Evolutionary conservation across 768 basidiomycete genomes (phyloP).

Genomic region (Hypholoma sublateritium): DNA sequence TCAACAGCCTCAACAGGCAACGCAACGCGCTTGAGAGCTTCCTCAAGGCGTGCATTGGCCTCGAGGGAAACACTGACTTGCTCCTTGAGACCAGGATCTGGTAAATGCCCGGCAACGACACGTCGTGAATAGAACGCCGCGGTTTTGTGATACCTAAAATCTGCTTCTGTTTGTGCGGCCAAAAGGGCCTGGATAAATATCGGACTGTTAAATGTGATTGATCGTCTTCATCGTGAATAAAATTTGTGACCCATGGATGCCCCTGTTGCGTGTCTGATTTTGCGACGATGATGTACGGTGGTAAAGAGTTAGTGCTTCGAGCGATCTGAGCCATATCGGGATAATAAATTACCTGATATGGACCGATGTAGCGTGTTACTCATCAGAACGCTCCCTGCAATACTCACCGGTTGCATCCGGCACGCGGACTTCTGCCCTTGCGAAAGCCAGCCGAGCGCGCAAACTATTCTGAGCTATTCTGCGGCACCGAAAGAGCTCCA

Average conservation of each 20-base stretch:
- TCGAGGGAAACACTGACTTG: slow-evolving; percentile 82
- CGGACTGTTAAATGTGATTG: not conserved
- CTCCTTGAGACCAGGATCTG: slow-evolving; percentile 87
- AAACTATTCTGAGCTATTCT: too few species aligned
- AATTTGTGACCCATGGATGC: too few species aligned
- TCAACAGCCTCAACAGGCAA: slow-evolving; percentile 95
- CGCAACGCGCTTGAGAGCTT: slow-evolving; percentile 91
- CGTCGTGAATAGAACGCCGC: not conserved
- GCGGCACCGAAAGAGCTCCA: too few species aligned
- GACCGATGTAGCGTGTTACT: too few species aligned
- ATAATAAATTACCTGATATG: too few species aligned
- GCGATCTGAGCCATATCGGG: too few species aligned
- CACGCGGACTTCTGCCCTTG: too few species aligned
- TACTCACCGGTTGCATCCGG: too few species aligned
- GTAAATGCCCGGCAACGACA: slow-evolving; percentile 43
- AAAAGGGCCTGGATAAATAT: slow-evolving; percentile 4
- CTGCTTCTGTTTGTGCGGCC: not conserved
- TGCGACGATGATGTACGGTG: not conserved
- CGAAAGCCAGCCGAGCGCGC: too few species aligned
- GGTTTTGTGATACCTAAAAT: too few species aligned
- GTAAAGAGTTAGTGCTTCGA: too few species aligned
- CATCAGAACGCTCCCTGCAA: too few species aligned
- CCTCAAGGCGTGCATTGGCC: slow-evolving; percentile 91
- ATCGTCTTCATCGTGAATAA: not conserved
- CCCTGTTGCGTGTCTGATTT: not conserved